Evolutionary conservation across 1,284 basidiomycete species (phyloP).

Genomic region (Ceratobasidium sp.): DNA sequence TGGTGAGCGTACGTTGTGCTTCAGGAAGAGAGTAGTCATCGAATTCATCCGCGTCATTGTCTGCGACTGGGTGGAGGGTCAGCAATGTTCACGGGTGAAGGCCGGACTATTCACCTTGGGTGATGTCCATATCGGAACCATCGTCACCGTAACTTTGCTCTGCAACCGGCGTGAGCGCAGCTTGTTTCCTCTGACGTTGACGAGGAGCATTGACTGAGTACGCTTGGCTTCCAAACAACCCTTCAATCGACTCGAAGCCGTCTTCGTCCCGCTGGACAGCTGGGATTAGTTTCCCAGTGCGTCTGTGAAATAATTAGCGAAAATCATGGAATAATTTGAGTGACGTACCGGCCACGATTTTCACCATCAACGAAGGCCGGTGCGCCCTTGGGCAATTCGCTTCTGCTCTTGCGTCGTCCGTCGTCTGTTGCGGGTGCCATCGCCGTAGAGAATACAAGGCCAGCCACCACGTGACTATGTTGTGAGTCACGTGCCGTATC

Average conservation of each 20-base stretch:
- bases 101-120: slow-evolving; percentile 10
- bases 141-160: slow-evolving; percentile 42
- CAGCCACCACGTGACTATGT: slow-evolving; percentile 27
- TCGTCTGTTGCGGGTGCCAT: slow-evolving; percentile 9
- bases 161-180: slow-evolving; percentile 13
- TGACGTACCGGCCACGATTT: slow-evolving; percentile 26
- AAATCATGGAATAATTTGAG: slow-evolving; percentile 1
- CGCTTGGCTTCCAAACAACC: slow-evolving; percentile 37
- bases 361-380: slow-evolving; percentile 41
- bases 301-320: slow-evolving; percentile 14
- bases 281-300: slow-evolving; percentile 41
- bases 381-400: slow-evolving; percentile 38
- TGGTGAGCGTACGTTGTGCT: slow-evolving; percentile 12
- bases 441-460: neutral
- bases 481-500: slow-evolving; percentile 36
- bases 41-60: slow-evolving; percentile 35
- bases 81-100: neutral
- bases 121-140: slow-evolving; percentile 44
- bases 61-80: slow-evolving; percentile 15
- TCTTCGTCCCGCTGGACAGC: slow-evolving; percentile 38
- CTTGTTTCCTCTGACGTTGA: slow-evolving; percentile 16
- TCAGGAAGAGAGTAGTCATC: slow-evolving; percentile 33
- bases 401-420: slow-evolving; percentile 37
- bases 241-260: slow-evolving; percentile 44
- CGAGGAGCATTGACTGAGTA: slow-evolving; percentile 37